A percentile compares a stretch with the other conserved stretches of the same genome.
These are phyloP conservation scores for Saccharum hybrid DNA, from an alignment of 202 grass and related monocot species.

Conservation along the genomic window DNA sequence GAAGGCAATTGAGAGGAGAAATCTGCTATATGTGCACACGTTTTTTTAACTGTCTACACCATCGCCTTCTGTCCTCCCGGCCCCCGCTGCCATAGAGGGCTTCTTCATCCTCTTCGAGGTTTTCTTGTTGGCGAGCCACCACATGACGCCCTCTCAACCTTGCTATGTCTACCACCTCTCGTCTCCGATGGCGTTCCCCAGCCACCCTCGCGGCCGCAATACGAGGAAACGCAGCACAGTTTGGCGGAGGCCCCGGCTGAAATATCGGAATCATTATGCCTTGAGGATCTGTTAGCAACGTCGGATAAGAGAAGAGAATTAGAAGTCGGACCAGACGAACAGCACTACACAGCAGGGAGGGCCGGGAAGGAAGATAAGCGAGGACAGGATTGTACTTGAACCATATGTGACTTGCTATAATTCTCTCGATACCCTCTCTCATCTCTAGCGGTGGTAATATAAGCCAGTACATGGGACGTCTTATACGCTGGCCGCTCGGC, in stretches of 20 bases:
- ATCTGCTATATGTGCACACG: neutral
- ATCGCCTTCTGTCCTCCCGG: neutral
- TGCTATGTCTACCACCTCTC: neutral
- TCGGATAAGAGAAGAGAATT: neutral
- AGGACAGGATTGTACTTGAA: neutral
- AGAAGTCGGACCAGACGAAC: neutral
- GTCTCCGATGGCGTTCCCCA: neutral
- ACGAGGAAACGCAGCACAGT: too few species aligned
- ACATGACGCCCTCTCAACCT: neutral
- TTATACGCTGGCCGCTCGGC: neutral
- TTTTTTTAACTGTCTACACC: neutral
- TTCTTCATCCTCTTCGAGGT: neutral
- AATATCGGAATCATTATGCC: too few species aligned
- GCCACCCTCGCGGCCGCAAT: neutral
- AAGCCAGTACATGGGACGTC: neutral
- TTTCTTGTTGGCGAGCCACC: neutral
- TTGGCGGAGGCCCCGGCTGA: too few species aligned
- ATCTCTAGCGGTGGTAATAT: neutral
- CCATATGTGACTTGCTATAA: too few species aligned
- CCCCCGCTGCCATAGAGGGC: neutral
- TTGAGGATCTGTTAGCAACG: neutral
- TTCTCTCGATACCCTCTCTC: neutral
- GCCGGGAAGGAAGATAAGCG: neutral
- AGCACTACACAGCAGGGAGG: neutral
- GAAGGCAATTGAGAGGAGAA: too few species aligned